phyloP scores from a whole-genome alignment of 768 basidiomycete genomes.

The Psilocybe cyanescens region DNA sequence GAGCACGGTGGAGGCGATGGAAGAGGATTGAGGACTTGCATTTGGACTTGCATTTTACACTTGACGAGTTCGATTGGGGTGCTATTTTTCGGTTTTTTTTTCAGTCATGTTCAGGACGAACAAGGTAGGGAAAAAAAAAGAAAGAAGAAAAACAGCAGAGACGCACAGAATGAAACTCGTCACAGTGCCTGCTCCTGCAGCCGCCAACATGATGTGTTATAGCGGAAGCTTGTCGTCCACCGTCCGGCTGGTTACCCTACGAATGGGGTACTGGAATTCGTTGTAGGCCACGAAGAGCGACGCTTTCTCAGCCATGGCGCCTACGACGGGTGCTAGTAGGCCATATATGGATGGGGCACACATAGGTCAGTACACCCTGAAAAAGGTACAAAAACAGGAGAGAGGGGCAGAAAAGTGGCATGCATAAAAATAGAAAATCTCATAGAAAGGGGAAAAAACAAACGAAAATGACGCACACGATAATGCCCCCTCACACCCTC shows the following conservation, averaged over 20 bases:
- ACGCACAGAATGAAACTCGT: slow-evolving; percentile 88
- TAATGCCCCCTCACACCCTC: slow-evolving; percentile 89
- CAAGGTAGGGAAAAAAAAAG: background rate
- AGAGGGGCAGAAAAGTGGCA: background rate
- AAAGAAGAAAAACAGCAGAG: too few species aligned
- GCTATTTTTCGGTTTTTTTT: slow-evolving; percentile 12
- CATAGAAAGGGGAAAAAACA: too few species aligned
- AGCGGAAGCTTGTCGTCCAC: slow-evolving; percentile 56
- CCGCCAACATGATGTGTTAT: slow-evolving; percentile 76
- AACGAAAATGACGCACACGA: slow-evolving; percentile 56
- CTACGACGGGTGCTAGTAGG: slow-evolving; percentile 89
- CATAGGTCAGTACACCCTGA: too few species aligned
- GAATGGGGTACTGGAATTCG: slow-evolving; percentile 70
- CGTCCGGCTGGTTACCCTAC: slow-evolving; percentile 38
- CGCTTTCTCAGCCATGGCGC: slow-evolving; percentile 95
- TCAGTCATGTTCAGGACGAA: slow-evolving; percentile 56
- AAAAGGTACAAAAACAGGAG: background rate
- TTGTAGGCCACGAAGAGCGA: slow-evolving; percentile 86
- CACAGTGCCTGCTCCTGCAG: slow-evolving; percentile 83
- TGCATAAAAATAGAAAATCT: too few species aligned
- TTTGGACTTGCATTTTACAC: slow-evolving; percentile 42
- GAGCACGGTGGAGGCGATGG: background rate
- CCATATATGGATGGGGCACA: slow-evolving; percentile 53
- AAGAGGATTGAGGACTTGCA: slow-evolving; percentile 23
- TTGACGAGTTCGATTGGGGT: slow-evolving; percentile 43